phyloP scores from a whole-genome alignment of 2,329 filamentous ascomycete genomes.

The Aureobasidium sp. region DNA sequence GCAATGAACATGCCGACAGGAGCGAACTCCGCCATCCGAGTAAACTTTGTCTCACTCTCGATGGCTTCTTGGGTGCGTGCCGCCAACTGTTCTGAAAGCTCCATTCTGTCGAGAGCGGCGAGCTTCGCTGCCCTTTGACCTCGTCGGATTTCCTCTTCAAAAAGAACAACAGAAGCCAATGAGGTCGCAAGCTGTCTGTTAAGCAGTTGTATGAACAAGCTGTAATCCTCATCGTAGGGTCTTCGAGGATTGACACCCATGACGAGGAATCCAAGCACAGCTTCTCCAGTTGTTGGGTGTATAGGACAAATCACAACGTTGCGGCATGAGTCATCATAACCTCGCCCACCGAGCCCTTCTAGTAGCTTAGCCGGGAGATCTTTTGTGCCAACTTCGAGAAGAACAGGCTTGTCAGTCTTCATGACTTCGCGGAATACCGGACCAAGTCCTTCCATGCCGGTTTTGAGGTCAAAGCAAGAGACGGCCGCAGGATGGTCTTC shows the following conservation, averaged over 20 bases:
- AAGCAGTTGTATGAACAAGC: slow-evolving; percentile 65
- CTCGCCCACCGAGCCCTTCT: slow-evolving; percentile 59
- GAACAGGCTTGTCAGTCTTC: slow-evolving; percentile 55
- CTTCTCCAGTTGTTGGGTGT: slow-evolving; percentile 65
- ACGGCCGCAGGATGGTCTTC: slow-evolving; percentile 54
- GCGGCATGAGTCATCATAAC: slow-evolving; percentile 61
- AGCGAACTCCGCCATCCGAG: slow-evolving; percentile 74
- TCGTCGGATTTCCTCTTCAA: slow-evolving; percentile 72
- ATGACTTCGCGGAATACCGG: slow-evolving; percentile 71
- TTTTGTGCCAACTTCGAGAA: slow-evolving; percentile 56
- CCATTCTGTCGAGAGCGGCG: slow-evolving; percentile 67
- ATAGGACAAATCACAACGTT: slow-evolving; percentile 71
- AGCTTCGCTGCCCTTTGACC: slow-evolving; percentile 65
- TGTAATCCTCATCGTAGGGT: slow-evolving; percentile 74
- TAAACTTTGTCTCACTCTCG: slow-evolving; percentile 67
- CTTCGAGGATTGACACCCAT: slow-evolving; percentile 70
- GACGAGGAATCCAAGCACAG: slow-evolving; percentile 68
- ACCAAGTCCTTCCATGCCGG: slow-evolving; percentile 64
- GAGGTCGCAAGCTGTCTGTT: slow-evolving; percentile 71
- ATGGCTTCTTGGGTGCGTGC: slow-evolving; percentile 49
- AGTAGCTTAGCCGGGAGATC: slow-evolving; percentile 58
- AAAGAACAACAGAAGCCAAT: slow-evolving; percentile 70
- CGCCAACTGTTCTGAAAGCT: slow-evolving; percentile 66
- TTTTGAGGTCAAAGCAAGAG: slow-evolving; percentile 57
- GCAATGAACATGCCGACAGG: slow-evolving; percentile 82